A percentile compares a stretch with the other conserved stretches of the same genome.
Conservation (phyloP, 2,329 filamentous ascomycete genomes). For the Penicillium corylophilum region DNA sequence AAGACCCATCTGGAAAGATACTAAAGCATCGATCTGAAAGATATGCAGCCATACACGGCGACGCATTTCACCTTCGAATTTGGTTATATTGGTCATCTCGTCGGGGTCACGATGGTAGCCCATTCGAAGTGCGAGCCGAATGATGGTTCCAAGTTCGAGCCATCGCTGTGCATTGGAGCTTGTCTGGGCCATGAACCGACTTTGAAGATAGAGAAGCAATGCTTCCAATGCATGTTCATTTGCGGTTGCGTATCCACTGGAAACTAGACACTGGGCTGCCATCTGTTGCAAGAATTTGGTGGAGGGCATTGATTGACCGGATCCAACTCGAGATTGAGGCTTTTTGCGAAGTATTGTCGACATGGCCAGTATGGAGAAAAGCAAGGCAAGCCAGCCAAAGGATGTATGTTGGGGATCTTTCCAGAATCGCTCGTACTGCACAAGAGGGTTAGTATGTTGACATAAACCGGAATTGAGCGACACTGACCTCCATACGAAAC, state of each 20-base stretch:
- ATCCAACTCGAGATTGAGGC: background rate
- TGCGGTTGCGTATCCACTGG: conserved; percentile 19
- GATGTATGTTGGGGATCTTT: conserved; percentile 9
- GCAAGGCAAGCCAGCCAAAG: conserved; percentile 17
- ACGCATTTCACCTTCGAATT: conserved; percentile 55
- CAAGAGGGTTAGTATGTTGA: background rate
- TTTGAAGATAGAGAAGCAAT: conserved; percentile 23
- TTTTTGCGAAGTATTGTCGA: background rate
- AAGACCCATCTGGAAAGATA: conserved; percentile 62
- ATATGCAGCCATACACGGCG: conserved; percentile 39
- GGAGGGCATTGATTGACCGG: background rate
- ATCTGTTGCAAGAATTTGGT: background rate
- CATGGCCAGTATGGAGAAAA: conserved; percentile 13
- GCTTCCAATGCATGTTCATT: conserved; percentile 1
- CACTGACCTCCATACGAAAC: conserved; percentile 10
- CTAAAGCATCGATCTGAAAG: conserved; percentile 57
- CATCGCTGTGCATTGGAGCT: background rate
- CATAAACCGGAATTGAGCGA: background rate
- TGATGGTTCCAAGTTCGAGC: conserved; percentile 1
- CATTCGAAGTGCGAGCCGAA: conserved; percentile 53
- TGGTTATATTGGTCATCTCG: conserved; percentile 50
- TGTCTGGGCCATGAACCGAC: conserved; percentile 50
- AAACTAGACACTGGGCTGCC: conserved; percentile 7
- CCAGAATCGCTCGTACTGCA: conserved; percentile 21
- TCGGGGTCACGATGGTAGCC: conserved; percentile 59